Conservation (phyloP, 2,329 filamentous ascomycete species). For the Neophaeococcomyces mojaviensis region DNA sequence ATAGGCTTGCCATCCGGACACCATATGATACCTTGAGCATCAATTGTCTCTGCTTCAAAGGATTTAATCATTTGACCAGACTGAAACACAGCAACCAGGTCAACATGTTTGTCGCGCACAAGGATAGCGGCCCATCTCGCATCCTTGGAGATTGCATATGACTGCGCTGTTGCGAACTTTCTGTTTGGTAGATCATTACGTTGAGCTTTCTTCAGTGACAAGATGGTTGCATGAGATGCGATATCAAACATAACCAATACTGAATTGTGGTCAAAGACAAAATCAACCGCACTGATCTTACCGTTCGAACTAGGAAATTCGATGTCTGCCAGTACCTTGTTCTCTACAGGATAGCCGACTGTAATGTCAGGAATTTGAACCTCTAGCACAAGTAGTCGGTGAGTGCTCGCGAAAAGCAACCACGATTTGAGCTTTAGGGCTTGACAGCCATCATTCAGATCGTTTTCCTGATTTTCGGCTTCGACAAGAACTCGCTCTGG, state of each 20-base stretch:
- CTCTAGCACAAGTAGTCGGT: conserved; percentile 15
- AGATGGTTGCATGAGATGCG: conserved; percentile 13
- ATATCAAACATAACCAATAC: conserved; percentile 18
- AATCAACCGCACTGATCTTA: conserved; percentile 16
- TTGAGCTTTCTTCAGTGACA: conserved; percentile 16
- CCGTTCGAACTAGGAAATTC: conserved; percentile 16
- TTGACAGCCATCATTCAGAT: not conserved
- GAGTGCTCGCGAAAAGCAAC: conserved; percentile 15
- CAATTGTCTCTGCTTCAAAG: conserved; percentile 15
- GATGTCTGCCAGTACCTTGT: conserved; percentile 17
- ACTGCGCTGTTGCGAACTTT: conserved; percentile 15
- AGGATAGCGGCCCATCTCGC: conserved; percentile 17
- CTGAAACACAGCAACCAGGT: conserved; percentile 17
- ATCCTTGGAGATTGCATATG: not conserved
- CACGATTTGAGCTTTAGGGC: not conserved
- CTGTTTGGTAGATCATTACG: conserved; percentile 17
- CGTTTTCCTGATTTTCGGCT: conserved; percentile 2
- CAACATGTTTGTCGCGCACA: conserved; percentile 15
- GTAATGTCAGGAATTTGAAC: conserved; percentile 8
- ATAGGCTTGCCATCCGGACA: conserved; percentile 16
- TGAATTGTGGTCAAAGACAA: conserved; percentile 18
- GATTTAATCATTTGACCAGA: conserved; percentile 10
- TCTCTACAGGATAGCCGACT: not conserved
- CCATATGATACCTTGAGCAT: conserved; percentile 19
- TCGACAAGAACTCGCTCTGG: conserved; percentile 9